Conservation (phyloP, 768 basidiomycete species). For the Favolaschia claudopus region DNA sequence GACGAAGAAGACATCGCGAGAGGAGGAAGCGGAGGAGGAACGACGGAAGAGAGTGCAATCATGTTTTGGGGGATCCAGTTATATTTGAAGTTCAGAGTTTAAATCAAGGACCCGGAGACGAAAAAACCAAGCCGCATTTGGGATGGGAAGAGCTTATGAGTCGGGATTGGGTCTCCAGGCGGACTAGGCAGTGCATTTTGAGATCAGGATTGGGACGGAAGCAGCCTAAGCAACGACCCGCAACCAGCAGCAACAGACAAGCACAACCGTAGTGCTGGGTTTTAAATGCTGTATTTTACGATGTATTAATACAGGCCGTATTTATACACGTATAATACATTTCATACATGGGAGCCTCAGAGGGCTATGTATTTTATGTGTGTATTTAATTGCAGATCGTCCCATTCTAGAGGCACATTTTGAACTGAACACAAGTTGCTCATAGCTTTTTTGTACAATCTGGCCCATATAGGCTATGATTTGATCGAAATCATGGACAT, state of each 20-base stretch:
- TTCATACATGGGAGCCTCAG: no score
- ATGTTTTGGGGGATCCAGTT: slow-evolving; percentile 9
- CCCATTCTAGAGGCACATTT: no score
- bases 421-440: no score
- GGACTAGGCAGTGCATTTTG: slow-evolving; percentile 16
- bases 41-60: slow-evolving; percentile 13
- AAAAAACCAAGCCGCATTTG: slow-evolving; percentile 15
- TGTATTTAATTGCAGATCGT: no score
- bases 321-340: no score
- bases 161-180: slow-evolving; percentile 16
- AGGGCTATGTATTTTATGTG: no score
- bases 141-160: slow-evolving; percentile 18
- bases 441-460: no score
- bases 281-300: no score
- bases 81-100: slow-evolving; percentile 15
- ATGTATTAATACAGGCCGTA: no score
- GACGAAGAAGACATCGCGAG: slow-evolving; percentile 29
- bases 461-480: no score
- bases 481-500: no score
- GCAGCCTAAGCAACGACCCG: no score
- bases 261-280: slow-evolving; percentile 7
- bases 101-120: slow-evolving; percentile 8
- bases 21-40: slow-evolving; percentile 16
- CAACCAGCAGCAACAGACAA: slow-evolving; percentile 15
- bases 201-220: slow-evolving; percentile 24